Base-by-base conservation (phyloP, 176 grass and related monocot species). In the Paspalum notatum region DNA sequence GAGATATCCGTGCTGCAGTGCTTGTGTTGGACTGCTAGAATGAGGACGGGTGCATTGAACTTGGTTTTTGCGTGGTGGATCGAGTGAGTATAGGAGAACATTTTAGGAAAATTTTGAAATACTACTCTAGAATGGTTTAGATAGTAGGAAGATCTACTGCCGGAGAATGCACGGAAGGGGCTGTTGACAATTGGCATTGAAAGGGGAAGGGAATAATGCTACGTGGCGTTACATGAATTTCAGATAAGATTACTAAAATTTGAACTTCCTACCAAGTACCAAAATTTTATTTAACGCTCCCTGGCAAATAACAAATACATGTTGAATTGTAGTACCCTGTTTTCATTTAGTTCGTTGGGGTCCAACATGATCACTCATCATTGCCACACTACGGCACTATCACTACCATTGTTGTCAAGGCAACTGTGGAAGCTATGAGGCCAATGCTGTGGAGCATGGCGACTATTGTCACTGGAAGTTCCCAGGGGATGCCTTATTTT, bases 61-160 rank as follows among this genome's bases (percentile, higher is more conserved):
- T 3, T 32, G 37, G 46, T 8, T 37, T 40, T 68, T 84, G 22
- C 7, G 12, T 25, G 15, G 49, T 2, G 48, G 40, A 37, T 57
- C 17, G 7, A 48, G 1, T 47, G 72, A 68, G 39, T 46, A 24
- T 46, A 16, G 17, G 8, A 39, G 11, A 53, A 79, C 46, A 25
- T 17, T 44, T 75, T 41, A 47, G 38, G 13, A 21, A 38, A 72
- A 0, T 53, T 26, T 32, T 26, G 0, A n/a, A 0, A 10, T 74
- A 38, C 6, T 58, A 22, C 53, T 72, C 6, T 9, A 53, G 26
- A 62, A 61, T 77, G 74, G 42, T 70, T 41, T 69, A 41, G n/a
- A 74, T 17, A 56, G 15, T 66, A n/a, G 59, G 68, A 71, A 71
- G 32, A 51, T 69, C 66, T 54, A 2, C 47, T 55, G 67, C 16